Evolutionary conservation across 352 stramenopile genomes (phyloP).

Genomic region (Phytophthora macrochlamydospora): DNA sequence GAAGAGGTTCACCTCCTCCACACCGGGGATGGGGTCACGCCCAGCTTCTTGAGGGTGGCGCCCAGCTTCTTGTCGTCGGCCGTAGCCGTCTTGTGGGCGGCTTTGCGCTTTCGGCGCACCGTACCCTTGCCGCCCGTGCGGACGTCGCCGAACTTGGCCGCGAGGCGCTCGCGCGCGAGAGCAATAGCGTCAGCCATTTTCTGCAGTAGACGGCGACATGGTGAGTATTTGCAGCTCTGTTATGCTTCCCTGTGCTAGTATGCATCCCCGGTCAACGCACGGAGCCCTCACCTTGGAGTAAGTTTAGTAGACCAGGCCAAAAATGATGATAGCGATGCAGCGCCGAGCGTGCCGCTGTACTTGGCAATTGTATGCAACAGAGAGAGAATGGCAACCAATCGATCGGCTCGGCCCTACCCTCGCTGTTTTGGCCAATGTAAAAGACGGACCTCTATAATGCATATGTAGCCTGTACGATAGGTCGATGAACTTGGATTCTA

Average conservation of each 20-base stretch:
- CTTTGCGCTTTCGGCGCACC: conserved; percentile 97
- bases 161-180: conserved; percentile 86
- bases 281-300: conserved; percentile 37
- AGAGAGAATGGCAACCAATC: conserved; percentile 1
- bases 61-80: conserved; percentile 98
- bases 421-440: neutral
- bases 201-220: neutral
- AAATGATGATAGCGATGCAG: conserved; percentile 1
- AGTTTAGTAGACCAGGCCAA: conserved; percentile 26
- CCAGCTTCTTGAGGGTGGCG: conserved; percentile 97
- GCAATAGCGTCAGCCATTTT: conserved; percentile 91
- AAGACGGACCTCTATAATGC: neutral
- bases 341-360: neutral
- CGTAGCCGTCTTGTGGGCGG: conserved; percentile 91
- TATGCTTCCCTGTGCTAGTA: too few species aligned
- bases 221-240: neutral
- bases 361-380: neutral
- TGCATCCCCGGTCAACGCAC: neutral
- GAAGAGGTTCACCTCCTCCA: conserved; percentile 99
- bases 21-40: conserved; percentile 97
- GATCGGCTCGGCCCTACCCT: neutral
- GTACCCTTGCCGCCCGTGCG: conserved; percentile 96
- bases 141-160: conserved; percentile 88
- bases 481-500: neutral
- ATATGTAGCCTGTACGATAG: too few species aligned